phyloP scores from a whole-genome alignment of 2,329 filamentous ascomycete species.

The Blumeriella jaapii region DNA sequence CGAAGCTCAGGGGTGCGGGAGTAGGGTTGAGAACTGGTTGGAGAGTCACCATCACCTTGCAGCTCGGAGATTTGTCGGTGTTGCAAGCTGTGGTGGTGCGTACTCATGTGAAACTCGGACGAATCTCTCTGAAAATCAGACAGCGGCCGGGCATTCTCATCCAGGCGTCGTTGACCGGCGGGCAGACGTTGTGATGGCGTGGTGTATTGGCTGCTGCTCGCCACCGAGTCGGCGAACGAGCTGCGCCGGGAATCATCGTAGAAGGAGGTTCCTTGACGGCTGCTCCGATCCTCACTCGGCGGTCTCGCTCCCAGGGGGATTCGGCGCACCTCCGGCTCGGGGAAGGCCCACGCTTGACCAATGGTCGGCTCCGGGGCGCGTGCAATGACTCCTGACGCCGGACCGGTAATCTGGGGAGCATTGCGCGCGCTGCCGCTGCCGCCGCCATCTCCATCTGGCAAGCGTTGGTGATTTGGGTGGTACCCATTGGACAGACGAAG shows the following conservation, averaged over 20 bases:
- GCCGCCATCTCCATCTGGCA: no score
- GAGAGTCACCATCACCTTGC: conserved; percentile 44
- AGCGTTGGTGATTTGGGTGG: conserved; percentile 37
- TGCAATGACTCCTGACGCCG: conserved; percentile 51
- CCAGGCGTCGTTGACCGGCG: conserved; percentile 58
- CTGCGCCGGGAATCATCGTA: conserved; percentile 54
- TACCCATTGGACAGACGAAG: conserved; percentile 56
- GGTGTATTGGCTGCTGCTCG: conserved; percentile 70
- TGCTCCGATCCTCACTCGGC: conserved; percentile 35
- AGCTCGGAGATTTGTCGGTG: conserved; percentile 61
- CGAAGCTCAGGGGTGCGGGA: conserved; percentile 72
- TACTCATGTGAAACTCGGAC: conserved; percentile 36
- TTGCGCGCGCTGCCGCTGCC: conserved; percentile 37
- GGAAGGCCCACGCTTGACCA: conserved; percentile 75
- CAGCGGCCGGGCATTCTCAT: conserved; percentile 42
- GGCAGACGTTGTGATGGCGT: conserved; percentile 63
- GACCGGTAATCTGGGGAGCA: conserved; percentile 67
- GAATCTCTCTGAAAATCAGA: conserved; percentile 35
- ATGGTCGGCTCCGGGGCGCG: conserved; percentile 69
- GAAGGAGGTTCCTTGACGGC: conserved; percentile 28
- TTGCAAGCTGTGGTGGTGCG: conserved; percentile 65
- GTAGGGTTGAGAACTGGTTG: conserved; percentile 58
- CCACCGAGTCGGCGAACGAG: conserved; percentile 65
- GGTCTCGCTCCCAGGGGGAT: conserved; percentile 35
- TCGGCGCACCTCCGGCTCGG: conserved; percentile 55